Evolutionary conservation across 2,329 filamentous ascomycete species (phyloP).

Genomic region (Zymoseptoria passerinii): DNA sequence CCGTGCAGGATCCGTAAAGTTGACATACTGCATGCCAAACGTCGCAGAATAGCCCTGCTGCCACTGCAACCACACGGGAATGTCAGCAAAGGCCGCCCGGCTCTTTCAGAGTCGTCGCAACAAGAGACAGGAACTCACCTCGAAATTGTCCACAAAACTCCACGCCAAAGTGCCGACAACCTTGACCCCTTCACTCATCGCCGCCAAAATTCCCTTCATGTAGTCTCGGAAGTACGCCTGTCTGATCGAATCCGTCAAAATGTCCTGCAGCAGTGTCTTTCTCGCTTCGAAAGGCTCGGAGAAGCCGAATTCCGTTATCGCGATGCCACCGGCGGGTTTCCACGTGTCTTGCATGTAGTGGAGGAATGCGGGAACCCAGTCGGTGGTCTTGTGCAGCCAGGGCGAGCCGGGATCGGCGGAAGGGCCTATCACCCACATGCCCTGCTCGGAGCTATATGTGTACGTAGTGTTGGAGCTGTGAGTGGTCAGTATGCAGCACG

Average conservation of each 20-base stretch:
- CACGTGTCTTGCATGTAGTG: conserved; percentile 29
- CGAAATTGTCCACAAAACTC: conserved; percentile 33
- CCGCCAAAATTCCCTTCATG: conserved; percentile 29
- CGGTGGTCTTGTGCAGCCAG: conserved; percentile 30
- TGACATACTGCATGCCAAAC: conserved; percentile 35
- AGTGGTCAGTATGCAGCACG: background rate
- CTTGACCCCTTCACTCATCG: conserved; percentile 29
- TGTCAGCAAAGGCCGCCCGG: too few species aligned
- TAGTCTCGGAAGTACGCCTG: conserved; percentile 29
- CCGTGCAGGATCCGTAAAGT: conserved; percentile 30
- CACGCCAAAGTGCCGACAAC: conserved; percentile 31
- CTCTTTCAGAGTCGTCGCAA: background rate
- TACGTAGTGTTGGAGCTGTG: conserved; percentile 25
- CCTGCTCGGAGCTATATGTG: conserved; percentile 21
- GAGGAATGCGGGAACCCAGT: conserved; percentile 29
- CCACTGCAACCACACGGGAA: conserved; percentile 16
- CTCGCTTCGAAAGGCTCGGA: conserved; percentile 29
- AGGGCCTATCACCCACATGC: conserved; percentile 28
- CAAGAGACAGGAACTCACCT: conserved; percentile 9
- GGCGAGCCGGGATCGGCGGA: conserved; percentile 25
- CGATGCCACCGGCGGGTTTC: conserved; percentile 27
- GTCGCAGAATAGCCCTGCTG: conserved; percentile 24
- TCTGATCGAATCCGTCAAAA: conserved; percentile 27
- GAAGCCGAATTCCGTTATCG: conserved; percentile 33
- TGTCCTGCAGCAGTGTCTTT: conserved; percentile 24